These are phyloP conservation scores for Acanthamoeba polyphaga DNA, from an alignment of 208 protist species.

Conservation along the genomic window DNA sequence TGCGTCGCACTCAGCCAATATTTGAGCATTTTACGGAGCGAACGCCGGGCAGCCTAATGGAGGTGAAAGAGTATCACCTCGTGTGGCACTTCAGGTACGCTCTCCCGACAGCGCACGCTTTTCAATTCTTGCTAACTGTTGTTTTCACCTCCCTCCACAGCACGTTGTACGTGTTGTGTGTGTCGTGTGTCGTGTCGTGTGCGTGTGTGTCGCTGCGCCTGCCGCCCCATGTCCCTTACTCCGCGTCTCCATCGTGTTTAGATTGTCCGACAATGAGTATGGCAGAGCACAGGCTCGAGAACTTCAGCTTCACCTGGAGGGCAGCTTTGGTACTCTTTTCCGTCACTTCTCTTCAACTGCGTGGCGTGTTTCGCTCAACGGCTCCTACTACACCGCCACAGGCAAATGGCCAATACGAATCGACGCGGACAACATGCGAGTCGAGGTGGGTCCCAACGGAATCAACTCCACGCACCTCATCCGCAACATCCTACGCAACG, in stretches of 20 bases:
- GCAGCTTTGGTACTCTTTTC: conserved; percentile 31
- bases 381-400: not conserved
- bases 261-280: conserved; percentile 59
- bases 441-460: conserved; percentile 62
- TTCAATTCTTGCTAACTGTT: not conserved
- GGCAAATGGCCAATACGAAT: conserved; percentile 67
- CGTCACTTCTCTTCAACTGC: not conserved
- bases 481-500: conserved; percentile 25
- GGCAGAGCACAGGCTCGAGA: conserved; percentile 58
- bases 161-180: conserved; percentile 26
- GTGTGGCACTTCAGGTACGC: conserved; percentile 51
- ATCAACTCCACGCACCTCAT: conserved; percentile 52
- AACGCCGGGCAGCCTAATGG: conserved; percentile 24
- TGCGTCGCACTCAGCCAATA: not conserved
- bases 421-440: conserved; percentile 41
- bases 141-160: not conserved
- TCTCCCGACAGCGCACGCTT: not conserved
- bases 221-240: not conserved
- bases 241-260: not conserved
- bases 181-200: not conserved
- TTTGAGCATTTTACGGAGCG: conserved; percentile 68
- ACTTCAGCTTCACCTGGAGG: conserved; percentile 44
- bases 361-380: not conserved
- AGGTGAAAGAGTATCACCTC: conserved; percentile 64
- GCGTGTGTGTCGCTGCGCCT: not conserved